Evolutionary conservation across 1,139 yeast genomes (phyloP).

Genomic region (Yamadazyma mexicana): DNA sequence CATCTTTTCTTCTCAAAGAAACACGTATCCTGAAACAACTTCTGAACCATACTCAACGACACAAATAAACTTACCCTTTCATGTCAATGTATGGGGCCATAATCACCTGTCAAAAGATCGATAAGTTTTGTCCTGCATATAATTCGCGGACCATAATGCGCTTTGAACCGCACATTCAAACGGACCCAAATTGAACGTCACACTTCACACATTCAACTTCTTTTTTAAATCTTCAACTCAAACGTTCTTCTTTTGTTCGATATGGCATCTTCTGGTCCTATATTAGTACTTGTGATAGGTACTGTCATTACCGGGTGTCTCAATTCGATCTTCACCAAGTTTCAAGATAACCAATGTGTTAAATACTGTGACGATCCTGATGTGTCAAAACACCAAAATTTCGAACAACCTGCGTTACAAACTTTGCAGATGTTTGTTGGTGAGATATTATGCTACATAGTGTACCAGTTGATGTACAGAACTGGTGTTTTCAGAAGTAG

Average conservation of each 20-base stretch:
- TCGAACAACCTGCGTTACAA: slow-evolving; percentile 80
- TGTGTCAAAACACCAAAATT: slow-evolving; percentile 38
- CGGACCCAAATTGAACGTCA: not conserved
- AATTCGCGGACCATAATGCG: not conserved
- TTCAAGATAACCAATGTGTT: slow-evolving; percentile 77
- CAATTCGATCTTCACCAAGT: slow-evolving; percentile 74
- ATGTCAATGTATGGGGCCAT: too few species aligned
- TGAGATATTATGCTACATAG: slow-evolving; percentile 55
- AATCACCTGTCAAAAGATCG: too few species aligned
- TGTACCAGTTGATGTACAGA: slow-evolving; percentile 35
- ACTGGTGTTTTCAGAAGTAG: slow-evolving; percentile 11
- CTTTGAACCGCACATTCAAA: not conserved
- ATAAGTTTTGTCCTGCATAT: not conserved
- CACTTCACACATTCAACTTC: not conserved
- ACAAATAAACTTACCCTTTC: too few species aligned
- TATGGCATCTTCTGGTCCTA: slow-evolving; percentile 4
- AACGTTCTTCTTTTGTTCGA: not conserved
- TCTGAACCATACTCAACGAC: too few species aligned
- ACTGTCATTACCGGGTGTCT: slow-evolving; percentile 69
- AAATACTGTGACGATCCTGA: slow-evolving; percentile 52
- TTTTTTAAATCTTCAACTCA: too few species aligned
- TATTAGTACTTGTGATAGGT: slow-evolving; percentile 39
- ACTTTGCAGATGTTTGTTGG: slow-evolving; percentile 83
- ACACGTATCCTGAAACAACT: too few species aligned
- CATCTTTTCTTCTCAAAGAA: too few species aligned